phyloP scores from a whole-genome alignment of 257 asterid species.

The Solanum gracilifrons region DNA sequence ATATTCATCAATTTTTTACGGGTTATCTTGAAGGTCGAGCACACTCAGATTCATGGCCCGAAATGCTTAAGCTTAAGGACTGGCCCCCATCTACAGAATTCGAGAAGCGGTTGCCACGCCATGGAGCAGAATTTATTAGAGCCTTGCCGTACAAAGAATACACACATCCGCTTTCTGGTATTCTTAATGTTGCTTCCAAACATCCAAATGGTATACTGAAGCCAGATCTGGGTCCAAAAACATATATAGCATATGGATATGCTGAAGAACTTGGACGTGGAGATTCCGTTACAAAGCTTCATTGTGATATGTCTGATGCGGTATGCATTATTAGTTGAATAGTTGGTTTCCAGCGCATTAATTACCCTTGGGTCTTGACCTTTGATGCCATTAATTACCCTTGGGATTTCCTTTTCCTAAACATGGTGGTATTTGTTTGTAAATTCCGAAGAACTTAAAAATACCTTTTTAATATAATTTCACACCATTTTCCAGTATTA shows the following conservation, averaged over 20 bases:
- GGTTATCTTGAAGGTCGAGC: constrained; percentile 43
- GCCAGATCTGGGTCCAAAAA: constrained; percentile 72
- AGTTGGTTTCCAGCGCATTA: neutral
- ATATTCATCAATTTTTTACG: constrained; percentile 34
- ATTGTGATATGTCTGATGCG: constrained; percentile 63
- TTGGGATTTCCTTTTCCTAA: neutral
- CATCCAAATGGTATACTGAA: constrained; percentile 17
- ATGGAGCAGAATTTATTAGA: constrained; percentile 34
- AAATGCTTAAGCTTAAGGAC: constrained; percentile 57
- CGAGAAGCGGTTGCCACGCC: constrained; percentile 40
- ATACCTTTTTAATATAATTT: neutral
- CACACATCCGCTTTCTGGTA: constrained; percentile 41
- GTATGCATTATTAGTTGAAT: constrained; percentile 15
- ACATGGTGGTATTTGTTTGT: neutral
- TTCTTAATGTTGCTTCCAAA: constrained; percentile 43
- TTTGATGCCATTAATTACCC: neutral
- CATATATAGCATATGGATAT: constrained; percentile 59
- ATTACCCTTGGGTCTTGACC: neutral
- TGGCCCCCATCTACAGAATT: constrained; percentile 46
- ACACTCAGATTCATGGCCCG: constrained; percentile 28
- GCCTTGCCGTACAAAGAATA: constrained; percentile 61
- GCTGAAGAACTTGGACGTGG: constrained; percentile 55
- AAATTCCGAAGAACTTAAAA: neutral
- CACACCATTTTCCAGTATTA: neutral
- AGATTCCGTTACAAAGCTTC: constrained; percentile 71